phyloP scores from a whole-genome alignment of 805 yeast genomes.

The Saccharomyces jurei region DNA sequence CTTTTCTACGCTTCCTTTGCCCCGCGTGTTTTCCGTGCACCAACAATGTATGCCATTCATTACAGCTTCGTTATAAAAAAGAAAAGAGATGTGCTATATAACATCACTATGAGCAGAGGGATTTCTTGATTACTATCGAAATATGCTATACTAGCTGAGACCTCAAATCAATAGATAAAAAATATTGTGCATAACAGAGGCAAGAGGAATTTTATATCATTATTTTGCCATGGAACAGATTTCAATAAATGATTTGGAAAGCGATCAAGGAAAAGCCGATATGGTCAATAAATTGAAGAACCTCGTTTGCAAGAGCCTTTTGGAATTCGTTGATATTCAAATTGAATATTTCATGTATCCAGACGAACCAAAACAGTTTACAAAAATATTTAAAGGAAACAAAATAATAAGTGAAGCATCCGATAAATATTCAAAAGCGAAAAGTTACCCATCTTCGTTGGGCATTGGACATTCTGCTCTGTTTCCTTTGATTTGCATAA shows the following conservation, averaged over 20 bases:
- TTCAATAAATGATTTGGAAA: not conserved
- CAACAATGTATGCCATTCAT: not conserved
- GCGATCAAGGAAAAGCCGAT: not conserved
- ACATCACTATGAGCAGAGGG: not conserved
- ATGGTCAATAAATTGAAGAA: slow-evolving; percentile 6
- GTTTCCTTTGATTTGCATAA: not conserved
- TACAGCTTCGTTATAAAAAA: not conserved
- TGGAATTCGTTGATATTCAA: not conserved
- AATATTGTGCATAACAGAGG: not conserved
- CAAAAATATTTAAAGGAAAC: not conserved
- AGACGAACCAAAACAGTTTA: not conserved
- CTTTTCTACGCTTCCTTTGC: not conserved
- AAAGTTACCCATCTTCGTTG: not conserved
- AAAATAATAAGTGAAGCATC: not conserved
- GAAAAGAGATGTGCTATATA: not conserved
- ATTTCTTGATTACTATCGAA: no score
- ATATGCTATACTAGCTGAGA: not conserved
- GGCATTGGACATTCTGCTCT: not conserved
- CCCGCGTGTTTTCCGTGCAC: not conserved
- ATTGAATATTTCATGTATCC: slow-evolving; percentile 26
- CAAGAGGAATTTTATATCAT: not conserved
- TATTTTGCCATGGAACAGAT: not conserved
- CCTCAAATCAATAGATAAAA: not conserved
- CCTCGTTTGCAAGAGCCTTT: not conserved
- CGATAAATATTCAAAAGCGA: not conserved